Base-by-base conservation (phyloP, 2,329 filamentous ascomycete genomes). In the Aspergillus sp. region DNA sequence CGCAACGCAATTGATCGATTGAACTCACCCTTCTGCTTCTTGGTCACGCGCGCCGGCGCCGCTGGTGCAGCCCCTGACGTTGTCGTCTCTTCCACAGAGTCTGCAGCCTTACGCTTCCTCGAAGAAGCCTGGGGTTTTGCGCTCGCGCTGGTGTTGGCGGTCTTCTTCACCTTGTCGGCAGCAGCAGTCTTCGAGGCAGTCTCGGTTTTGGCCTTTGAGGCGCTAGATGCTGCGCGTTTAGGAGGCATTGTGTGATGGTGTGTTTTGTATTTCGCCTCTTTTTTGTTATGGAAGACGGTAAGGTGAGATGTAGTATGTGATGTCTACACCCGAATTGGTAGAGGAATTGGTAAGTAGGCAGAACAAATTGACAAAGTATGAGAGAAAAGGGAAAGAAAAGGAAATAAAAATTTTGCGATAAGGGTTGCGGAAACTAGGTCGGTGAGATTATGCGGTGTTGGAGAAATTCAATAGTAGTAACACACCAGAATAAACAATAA, bases 21-120 rank as follows among this genome's bases (percentile, higher is more conserved):
- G 11, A 36, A 52, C 49, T 51, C 17, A 61, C 55, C 55, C 44
- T 58, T 58, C 47, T 55, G 58, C 44, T 61, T 61, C 50, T 56
- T 53, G n/a, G 54, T 57, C 19, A 54, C 38, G 6, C 54, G 51
- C 23, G 56, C 30, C 27, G 47, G 50, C 4, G 55, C 6, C 11
- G 36, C 56, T 1, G 42, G 15, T 13, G 39, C 23, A 17, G 47
- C 47, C n/a, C n/a, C 47, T 49, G 23, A 27, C 23, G 23, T 30
- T 44, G 41, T 21, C 8, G 23, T 50, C 54, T 57, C 58, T 11
- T 60, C 58, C 4, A 44, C 58, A 17, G 30, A 32, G 21, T 52
- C 30, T 6, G 27, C 27, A 21, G 59, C 59, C 44, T 61, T 61
- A 44, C 59, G 38, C 44, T 61, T 61, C 17, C 59, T 41, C 10